Evolutionary conservation across 2,329 filamentous ascomycete species (phyloP).

Genomic region (Cordyceps farinosa): DNA sequence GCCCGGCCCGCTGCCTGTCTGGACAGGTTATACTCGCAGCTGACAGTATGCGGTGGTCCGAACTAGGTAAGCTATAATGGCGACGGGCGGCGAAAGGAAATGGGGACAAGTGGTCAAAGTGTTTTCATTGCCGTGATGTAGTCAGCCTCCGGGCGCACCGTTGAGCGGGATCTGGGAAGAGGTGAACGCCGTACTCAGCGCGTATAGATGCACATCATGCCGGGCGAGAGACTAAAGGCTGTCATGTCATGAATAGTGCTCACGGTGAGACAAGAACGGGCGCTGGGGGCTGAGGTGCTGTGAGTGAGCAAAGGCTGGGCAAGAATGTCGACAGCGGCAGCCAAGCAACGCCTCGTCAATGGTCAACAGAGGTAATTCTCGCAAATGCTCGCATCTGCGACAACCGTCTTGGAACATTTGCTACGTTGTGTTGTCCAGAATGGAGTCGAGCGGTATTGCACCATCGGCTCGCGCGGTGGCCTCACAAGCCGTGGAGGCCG

Average conservation of each 20-base stretch:
- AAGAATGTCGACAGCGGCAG: conserved; percentile 9
- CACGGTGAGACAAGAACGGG: conserved; percentile 1
- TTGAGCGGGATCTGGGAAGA: neutral
- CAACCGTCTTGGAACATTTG: neutral
- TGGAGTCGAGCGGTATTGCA: conserved; percentile 16
- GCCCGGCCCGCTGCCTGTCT: neutral
- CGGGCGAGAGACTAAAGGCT: too few species aligned
- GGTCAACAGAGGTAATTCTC: neutral
- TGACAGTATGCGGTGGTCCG: neutral
- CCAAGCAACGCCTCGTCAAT: neutral
- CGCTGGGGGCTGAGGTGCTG: neutral
- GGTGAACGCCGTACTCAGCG: neutral
- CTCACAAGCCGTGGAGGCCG: neutral
- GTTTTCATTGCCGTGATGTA: neutral
- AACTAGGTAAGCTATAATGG: neutral
- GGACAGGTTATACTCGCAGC: neutral
- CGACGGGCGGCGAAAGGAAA: neutral
- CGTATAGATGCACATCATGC: neutral
- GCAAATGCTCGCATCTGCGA: neutral
- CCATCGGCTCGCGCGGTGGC: conserved; percentile 10
- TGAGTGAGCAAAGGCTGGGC: conserved; percentile 8
- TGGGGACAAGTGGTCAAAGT: neutral
- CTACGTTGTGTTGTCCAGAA: neutral
- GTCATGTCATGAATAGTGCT: neutral
- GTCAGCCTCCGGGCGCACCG: neutral